phyloP scores from a whole-genome alignment of 2,329 filamentous ascomycete species.

The Colletotrichum siamense region DNA sequence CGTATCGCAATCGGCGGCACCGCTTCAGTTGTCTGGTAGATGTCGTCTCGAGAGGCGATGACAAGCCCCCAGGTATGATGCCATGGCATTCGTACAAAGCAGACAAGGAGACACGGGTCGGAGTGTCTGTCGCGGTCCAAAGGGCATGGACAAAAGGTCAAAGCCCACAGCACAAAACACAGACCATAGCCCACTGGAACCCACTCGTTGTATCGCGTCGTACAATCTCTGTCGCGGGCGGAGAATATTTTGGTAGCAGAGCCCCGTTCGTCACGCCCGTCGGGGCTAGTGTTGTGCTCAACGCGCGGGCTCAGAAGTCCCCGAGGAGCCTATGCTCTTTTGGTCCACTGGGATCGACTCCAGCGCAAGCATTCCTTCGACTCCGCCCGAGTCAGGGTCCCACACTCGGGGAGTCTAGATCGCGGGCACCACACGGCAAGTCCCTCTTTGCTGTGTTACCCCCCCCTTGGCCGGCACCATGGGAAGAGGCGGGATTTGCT shows the following conservation, averaged over 20 bases:
- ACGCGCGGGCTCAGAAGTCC: slow-evolving; percentile 19
- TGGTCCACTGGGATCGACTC: slow-evolving; percentile 14
- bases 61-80: background rate
- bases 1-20: background rate
- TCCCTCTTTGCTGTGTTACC: background rate
- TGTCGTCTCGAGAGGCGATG: background rate
- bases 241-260: slow-evolving; percentile 22
- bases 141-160: background rate
- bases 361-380: slow-evolving; percentile 17
- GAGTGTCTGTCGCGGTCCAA: background rate
- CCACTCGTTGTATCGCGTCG: slow-evolving; percentile 10
- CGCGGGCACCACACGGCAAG: slow-evolving; percentile 17
- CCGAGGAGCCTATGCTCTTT: slow-evolving; percentile 21
- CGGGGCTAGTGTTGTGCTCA: slow-evolving; percentile 16
- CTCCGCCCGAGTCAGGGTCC: slow-evolving; percentile 21
- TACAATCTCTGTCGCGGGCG: slow-evolving; percentile 21
- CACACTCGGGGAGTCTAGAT: slow-evolving; percentile 20
- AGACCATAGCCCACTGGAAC: background rate
- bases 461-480: background rate
- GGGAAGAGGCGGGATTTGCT: background rate
- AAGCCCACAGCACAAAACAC: background rate
- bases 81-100: background rate
- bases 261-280: slow-evolving; percentile 12
- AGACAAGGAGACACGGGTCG: background rate
- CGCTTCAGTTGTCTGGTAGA: background rate